These are phyloP conservation scores for Pseudomicrostroma phylloplanum DNA, from an alignment of 1,284 basidiomycete species.

Conservation along the genomic window DNA sequence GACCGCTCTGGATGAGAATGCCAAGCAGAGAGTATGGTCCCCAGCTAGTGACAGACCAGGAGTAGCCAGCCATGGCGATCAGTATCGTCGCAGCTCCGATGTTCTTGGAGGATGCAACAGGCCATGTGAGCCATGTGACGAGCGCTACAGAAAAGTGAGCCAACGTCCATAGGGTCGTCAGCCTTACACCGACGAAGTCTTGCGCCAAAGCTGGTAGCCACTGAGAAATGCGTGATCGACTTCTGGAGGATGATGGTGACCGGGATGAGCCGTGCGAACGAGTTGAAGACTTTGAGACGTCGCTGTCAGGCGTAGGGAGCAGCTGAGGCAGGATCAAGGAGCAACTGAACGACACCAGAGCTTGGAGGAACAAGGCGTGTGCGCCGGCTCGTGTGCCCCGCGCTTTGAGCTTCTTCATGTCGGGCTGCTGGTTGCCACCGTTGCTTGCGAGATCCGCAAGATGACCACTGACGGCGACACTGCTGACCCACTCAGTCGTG, in stretches of 20 bases:
- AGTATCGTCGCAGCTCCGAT: slow-evolving; percentile 25
- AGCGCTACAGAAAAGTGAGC: slow-evolving; percentile 24
- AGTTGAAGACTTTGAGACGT: neutral
- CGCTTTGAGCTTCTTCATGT: neutral
- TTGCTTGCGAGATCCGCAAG: neutral
- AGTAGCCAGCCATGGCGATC: slow-evolving; percentile 38
- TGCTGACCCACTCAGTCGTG: slow-evolving; percentile 72
- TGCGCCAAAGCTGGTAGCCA: neutral
- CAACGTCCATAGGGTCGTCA: slow-evolving; percentile 41
- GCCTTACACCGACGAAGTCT: neutral
- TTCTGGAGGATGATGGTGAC: no score
- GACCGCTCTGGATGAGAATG: neutral
- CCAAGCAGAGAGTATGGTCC: slow-evolving; percentile 45
- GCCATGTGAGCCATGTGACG: slow-evolving; percentile 25
- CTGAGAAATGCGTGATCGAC: no score
- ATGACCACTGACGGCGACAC: neutral
- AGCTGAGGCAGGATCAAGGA: neutral
- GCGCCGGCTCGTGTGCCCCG: neutral
- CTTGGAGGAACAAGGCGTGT: slow-evolving; percentile 6
- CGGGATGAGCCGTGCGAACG: neutral
- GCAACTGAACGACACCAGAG: neutral
- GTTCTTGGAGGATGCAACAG: slow-evolving; percentile 18
- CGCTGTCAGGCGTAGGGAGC: neutral
- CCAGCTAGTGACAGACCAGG: slow-evolving; percentile 49
- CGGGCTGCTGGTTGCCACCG: neutral